Conservation (phyloP, 306 rosid genomes). For the Nissolia schottii region DNA sequence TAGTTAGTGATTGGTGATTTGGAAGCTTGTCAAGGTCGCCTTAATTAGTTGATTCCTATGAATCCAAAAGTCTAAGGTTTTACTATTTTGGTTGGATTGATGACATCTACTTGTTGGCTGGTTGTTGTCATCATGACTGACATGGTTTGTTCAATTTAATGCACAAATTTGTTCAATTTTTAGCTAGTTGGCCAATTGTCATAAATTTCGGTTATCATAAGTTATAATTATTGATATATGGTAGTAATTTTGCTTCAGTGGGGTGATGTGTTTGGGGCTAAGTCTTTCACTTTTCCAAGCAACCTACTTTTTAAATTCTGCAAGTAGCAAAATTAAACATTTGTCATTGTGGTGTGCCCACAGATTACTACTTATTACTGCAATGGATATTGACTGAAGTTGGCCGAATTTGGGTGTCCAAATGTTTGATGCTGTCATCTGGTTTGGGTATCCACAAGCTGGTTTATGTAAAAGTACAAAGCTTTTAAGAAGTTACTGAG, state of each 20-base stretch:
- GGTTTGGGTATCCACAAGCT: neutral
- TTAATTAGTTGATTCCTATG: neutral
- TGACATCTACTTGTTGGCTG: neutral
- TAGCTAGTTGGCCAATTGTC: no score
- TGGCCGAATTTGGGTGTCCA: conserved; percentile 13
- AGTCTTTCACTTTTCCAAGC: neutral
- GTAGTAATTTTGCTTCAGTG: conserved; percentile 7
- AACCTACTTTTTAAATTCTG: neutral
- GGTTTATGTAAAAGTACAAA: neutral
- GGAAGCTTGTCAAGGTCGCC: neutral
- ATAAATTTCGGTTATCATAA: neutral
- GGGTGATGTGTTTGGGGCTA: neutral
- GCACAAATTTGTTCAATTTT: no score
- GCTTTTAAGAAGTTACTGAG: no score
- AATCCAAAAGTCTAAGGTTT: neutral
- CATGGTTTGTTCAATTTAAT: no score
- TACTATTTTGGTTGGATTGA: neutral
- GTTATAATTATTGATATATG: neutral
- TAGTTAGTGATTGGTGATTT: neutral
- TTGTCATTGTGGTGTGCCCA: neutral
- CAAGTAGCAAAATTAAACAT: neutral
- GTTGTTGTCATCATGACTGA: no score
- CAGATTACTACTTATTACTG: neutral
- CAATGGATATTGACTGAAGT: neutral
- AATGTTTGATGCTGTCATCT: neutral